Evolutionary conservation across 306 rosid species (phyloP).

Genomic region (Trifolium fragiferum): DNA sequence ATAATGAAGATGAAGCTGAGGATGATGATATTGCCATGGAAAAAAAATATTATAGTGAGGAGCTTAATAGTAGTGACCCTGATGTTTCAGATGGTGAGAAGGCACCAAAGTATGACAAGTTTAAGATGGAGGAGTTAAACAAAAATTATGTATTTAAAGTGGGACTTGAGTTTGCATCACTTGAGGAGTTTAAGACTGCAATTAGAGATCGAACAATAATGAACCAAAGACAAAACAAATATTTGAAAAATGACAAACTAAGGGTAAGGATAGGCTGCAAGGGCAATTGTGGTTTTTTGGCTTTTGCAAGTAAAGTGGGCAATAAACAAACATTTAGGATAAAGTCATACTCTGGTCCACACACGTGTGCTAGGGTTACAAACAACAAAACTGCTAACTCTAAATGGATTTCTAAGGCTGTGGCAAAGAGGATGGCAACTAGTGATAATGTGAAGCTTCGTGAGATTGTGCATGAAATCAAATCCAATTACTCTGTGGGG

Average conservation of each 20-base stretch:
- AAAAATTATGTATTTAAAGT: not conserved
- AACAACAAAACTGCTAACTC: not conserved
- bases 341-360: too few relatives aligned
- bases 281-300: not conserved
- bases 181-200: not conserved
- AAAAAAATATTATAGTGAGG: not conserved
- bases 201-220: not conserved
- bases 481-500: accelerated
- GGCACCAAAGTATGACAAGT: not conserved
- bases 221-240: not conserved
- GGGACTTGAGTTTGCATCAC: not conserved
- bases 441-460: too few relatives aligned
- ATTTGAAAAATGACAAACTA: not conserved
- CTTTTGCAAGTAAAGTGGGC: not conserved
- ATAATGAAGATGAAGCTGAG: accelerated
- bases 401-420: not conserved
- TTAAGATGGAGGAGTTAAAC: not conserved
- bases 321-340: not conserved
- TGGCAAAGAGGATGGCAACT: not conserved
- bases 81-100: not conserved
- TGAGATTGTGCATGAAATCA: too few relatives aligned
- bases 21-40: not conserved
- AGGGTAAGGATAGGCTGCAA: not conserved
- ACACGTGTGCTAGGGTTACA: not conserved
- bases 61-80: not conserved